These are phyloP conservation scores for Lepidium campestre DNA, from an alignment of 441 rosid genomes.

Conservation along the genomic window DNA sequence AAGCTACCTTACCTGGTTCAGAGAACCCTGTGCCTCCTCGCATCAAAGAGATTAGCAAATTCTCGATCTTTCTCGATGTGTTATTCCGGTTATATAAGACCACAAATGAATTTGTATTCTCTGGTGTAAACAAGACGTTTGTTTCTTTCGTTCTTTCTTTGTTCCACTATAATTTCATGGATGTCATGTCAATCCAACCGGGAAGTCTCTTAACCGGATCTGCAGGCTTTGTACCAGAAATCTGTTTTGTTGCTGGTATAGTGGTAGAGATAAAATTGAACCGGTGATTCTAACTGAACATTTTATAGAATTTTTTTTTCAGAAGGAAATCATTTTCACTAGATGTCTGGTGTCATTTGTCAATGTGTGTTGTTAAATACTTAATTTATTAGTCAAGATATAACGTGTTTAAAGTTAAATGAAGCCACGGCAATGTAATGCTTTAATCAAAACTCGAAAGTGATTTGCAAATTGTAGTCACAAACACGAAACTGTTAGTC, in stretches of 20 bases:
- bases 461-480: neutral
- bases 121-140: neutral
- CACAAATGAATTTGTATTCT: constrained; percentile 6
- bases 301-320: neutral
- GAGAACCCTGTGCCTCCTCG: neutral
- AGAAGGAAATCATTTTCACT: neutral
- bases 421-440: neutral
- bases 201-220: neutral
- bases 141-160: constrained; percentile 7
- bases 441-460: neutral
- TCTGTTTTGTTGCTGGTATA: neutral
- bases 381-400: neutral
- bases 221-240: neutral
- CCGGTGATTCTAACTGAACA: neutral
- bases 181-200: neutral
- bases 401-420: neutral
- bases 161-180: neutral
- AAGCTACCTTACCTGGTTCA: constrained; percentile 2
- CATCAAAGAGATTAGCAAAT: neutral
- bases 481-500: neutral
- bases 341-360: neutral
- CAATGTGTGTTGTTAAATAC: neutral
- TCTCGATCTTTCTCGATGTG: constrained; percentile 1
- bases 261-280: neutral
- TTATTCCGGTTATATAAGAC: neutral